A percentile compares a stretch with the other conserved stretches of the same genome.
These are phyloP conservation scores for Epicoccum sorghinum DNA, from an alignment of 2,329 filamentous ascomycete genomes.

Conservation along the genomic window DNA sequence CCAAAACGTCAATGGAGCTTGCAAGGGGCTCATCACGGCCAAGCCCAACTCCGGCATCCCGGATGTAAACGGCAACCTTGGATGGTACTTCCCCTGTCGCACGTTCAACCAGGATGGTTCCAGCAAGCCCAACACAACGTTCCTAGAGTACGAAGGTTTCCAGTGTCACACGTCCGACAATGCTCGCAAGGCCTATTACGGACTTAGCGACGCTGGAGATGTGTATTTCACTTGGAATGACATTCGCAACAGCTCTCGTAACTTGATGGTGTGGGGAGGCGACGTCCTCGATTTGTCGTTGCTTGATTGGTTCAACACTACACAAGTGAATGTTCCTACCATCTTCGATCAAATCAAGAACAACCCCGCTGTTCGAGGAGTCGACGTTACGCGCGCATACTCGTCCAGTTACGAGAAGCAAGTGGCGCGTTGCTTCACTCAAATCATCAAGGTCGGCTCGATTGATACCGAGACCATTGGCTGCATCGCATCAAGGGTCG, in stretches of 20 bases:
- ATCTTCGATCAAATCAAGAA: slow-evolving; percentile 81
- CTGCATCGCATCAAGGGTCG: slow-evolving; percentile 96
- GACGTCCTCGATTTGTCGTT: slow-evolving; percentile 90
- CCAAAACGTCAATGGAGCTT: slow-evolving; percentile 96
- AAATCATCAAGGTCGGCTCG: slow-evolving; percentile 94
- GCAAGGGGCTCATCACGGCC: slow-evolving; percentile 84
- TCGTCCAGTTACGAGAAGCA: slow-evolving; percentile 79
- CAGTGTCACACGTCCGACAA: slow-evolving; percentile 79
- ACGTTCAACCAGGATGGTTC: slow-evolving; percentile 95
- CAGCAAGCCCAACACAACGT: slow-evolving; percentile 73
- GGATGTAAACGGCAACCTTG: slow-evolving; percentile 70
- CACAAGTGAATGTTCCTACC: slow-evolving; percentile 75
- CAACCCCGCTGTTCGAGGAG: slow-evolving; percentile 73
- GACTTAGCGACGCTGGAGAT: slow-evolving; percentile 73
- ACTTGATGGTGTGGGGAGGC: slow-evolving; percentile 92
- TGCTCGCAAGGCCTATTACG: slow-evolving; percentile 77
- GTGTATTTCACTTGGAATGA: slow-evolving; percentile 98
- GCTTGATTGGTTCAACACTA: slow-evolving; percentile 85
- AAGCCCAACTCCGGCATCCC: slow-evolving; percentile 77
- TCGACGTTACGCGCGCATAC: slow-evolving; percentile 88
- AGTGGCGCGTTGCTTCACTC: slow-evolving; percentile 83
- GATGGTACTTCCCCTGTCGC: slow-evolving; percentile 96
- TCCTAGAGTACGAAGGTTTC: slow-evolving; percentile 81
- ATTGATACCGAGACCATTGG: slow-evolving; percentile 96
- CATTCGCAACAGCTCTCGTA: slow-evolving; percentile 84